Base-by-base conservation (phyloP, 331 rosid genomes). In the Rosa hybrid region DNA sequence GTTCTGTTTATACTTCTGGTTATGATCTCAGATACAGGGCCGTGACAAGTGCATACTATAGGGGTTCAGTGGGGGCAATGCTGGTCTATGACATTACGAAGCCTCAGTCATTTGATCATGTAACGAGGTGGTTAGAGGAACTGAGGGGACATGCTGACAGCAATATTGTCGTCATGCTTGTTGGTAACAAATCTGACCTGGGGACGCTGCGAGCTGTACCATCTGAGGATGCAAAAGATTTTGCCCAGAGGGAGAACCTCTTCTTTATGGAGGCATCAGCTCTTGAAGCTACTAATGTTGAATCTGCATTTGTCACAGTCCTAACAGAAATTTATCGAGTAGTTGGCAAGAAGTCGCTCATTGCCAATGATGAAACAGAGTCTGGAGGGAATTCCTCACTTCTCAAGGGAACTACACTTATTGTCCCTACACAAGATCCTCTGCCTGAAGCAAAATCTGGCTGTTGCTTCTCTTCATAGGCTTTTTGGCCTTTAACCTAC, bases 241-340 rank as follows among this genome's bases (percentile, higher is more conserved):
- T 92, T 34, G 95, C 99, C 6, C 84, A 92, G 83, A 85, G 82
- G 81, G 92, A 89, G 85, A 90, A 74, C 81, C 96, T 96, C 12
- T 96, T 88, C 88, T 96, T 96, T 82, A 82, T 90, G 78, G 99
- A 96, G 87, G 89, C 99, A 53, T 96, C 99, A 1, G 99, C 99
- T 0, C 98, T 96, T 8, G 95, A 93, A 86, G 86, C 94, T 41
- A 96, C 81, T 21, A 96, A 96, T 78, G 98, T 96, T 51, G 98
- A 92, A 82, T 71, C 91, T 12, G 96, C 99, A 45, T 96, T 96
- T 84, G 68, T 89, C 5, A 88, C 90, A 14, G 89, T 93, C 84
- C 90, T 96, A 41, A 91, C 97, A 3, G 98, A 96, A 82, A 89
- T 96, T 65, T 96, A 93, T 81, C 68, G 83, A 71, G 80, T 84